Conservation (phyloP, 345 rosid species). For the Camelina sativa region DNA sequence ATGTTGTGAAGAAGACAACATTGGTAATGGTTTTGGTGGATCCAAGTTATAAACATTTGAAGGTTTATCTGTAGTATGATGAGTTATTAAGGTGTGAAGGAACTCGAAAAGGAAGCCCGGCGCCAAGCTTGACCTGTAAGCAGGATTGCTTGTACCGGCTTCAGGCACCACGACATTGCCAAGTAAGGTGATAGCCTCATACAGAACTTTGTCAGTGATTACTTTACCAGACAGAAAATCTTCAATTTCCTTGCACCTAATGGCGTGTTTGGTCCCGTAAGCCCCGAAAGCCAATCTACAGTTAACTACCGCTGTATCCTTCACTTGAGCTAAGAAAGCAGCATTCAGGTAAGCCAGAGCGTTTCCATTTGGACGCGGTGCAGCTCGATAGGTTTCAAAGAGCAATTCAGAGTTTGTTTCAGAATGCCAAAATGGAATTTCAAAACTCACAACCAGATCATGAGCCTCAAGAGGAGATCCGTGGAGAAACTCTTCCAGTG, state of each 20-base stretch:
- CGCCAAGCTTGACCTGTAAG: constrained; percentile 80
- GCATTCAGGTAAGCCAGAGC: constrained; percentile 82
- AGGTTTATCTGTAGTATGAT: constrained; percentile 1
- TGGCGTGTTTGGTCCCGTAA: constrained; percentile 72
- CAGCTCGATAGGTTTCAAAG: constrained; percentile 86
- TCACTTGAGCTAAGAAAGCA: constrained; percentile 78
- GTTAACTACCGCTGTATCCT: constrained; percentile 42
- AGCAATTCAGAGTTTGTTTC: constrained; percentile 41
- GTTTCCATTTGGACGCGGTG: constrained; percentile 78
- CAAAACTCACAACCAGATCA: constrained; percentile 58
- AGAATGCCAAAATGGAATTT: constrained; percentile 47
- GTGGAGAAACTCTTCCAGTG: constrained; percentile 66
- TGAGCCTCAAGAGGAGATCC: constrained; percentile 59
- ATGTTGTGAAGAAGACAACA: constrained; percentile 64
- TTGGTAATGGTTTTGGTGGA: constrained; percentile 28
- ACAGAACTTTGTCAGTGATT: constrained; percentile 50
- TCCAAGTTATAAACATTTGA: constrained; percentile 31
- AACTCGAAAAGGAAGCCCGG: constrained; percentile 72
- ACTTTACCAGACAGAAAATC: constrained; percentile 62
- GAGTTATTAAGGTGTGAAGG: constrained; percentile 48
- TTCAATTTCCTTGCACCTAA: constrained; percentile 66
- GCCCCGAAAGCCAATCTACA: constrained; percentile 84
- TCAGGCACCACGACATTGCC: constrained; percentile 55
- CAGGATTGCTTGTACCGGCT: constrained; percentile 52
- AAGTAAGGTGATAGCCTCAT: constrained; percentile 62